Evolutionary conservation across 352 stramenopile species (phyloP), one percentile per base, ranked within the genome.

Genomic region (Phytophthora sojae): DNA sequence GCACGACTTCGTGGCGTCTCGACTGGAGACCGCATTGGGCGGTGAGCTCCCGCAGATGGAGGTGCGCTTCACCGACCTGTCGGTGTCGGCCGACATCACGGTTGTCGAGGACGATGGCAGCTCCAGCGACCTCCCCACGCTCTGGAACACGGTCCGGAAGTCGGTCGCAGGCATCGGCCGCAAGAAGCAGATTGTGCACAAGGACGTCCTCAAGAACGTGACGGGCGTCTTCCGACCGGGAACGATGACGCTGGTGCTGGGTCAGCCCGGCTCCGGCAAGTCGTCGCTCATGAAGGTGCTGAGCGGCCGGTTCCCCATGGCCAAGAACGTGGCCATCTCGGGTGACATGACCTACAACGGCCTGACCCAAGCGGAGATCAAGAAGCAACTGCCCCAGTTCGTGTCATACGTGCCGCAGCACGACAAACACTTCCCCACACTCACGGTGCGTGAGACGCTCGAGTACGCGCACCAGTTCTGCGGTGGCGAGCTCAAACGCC

Each of bases 401-500:
- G 64, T 78, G 39, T 71, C 71, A 12, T 90, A 91, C 51, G 80
- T 92, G 4, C 69, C 61, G 0, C 81, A 90, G 37, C 71, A 69
- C 23, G 79, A 91, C 70, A 73, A 71, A 23, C 70, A 77, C 51
- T 74, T 74, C 59, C 47, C 66, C 11, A 71, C 59, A 0, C 55
- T 91, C 0, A 92, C 80, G 1, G 83, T 91, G 14, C 70, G 79
- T 9, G 83, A 90, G 68, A 90, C 83, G 47, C 69, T 91, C 23
- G 77, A 85, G 32, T 90, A 86, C 57, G 84, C 84, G 0, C 73
- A 90, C 60, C 65, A 71, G 42, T 89, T 78, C 57, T 90, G 89
- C 37, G 76, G 81, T 59, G 76, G 73, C 0, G 71, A 83, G 30
- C 64, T 88, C 2, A 71, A 77, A 12, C 26, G 71, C 5, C 73